Base-by-base conservation (phyloP, 306 rosid species). In the Trifolium repens region DNA sequence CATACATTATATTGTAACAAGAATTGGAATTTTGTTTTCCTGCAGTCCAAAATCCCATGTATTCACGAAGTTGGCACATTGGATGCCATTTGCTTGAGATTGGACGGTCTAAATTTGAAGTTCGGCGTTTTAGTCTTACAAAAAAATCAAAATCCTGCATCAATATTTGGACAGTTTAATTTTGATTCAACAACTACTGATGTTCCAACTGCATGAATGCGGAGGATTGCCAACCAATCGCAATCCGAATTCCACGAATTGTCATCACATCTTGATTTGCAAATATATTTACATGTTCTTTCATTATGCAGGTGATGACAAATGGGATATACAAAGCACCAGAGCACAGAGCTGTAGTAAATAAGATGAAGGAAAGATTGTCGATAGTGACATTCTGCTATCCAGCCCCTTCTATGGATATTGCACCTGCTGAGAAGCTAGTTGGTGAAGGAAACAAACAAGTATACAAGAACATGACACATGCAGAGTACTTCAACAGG, bases 291-390 rank as follows among this genome's bases (percentile, higher is more conserved):
- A 10, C 30, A 54, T 54, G 60, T 19, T 54, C 32, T 54, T 19
- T 2, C 5, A 54, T 58, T 58, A 55, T 50, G 76, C 75, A 86
- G 85, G 81, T 86, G 39, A 75, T 83, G 73, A 86, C 84, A 77
- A 86, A 86, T 62, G 89, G 87, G 19, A 81, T 67, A 19, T 86
- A 86, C 85, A 75, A 83, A 75, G 85, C 89, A 0, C 87, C 89
- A 15, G 82, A 77, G 62, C 89, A 86, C 53, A 80, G 89, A 71
- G 89, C 87, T 26, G 53, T 83, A 30, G 89, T 80, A 10, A 86
- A 86, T 46, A 80, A 78, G 16, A 5, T 19, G 68, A 78, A 81
- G 72, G 80, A 83, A 53, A 83, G 87, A 54, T 46, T 78, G 22
- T 78, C 89, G 40, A 42, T 80, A n/a, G 84, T 62, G 59, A 81